phyloP scores from a whole-genome alignment of 176 grass and related monocot genomes.

The Cenchrus fungigraminus region DNA sequence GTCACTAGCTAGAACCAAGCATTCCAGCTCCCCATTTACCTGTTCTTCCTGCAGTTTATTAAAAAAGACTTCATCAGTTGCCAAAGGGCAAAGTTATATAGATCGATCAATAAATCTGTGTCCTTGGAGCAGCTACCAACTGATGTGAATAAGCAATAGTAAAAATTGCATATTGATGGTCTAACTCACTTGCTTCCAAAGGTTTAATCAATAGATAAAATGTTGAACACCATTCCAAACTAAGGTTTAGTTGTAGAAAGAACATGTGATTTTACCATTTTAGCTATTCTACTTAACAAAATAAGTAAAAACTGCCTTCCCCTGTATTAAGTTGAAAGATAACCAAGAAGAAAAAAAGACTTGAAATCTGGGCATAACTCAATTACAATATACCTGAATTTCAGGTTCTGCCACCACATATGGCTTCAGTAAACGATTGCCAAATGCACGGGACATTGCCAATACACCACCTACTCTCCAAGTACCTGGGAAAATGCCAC shows the following conservation, averaged over 20 bases:
- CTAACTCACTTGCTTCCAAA: background rate
- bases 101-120: background rate
- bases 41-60: slow-evolving; percentile 64
- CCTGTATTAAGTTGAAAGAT: background rate
- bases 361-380: slow-evolving; percentile 16
- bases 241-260: background rate
- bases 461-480: slow-evolving; percentile 90
- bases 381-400: slow-evolving; percentile 72
- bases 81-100: background rate
- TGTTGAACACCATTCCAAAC: slow-evolving; percentile 4
- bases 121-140: background rate
- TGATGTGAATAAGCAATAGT: background rate
- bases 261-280: background rate
- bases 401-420: slow-evolving; percentile 89
- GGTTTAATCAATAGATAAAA: background rate
- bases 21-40: slow-evolving; percentile 71
- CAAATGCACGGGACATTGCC: slow-evolving; percentile 98
- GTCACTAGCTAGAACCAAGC: slow-evolving; percentile 91
- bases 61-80: slow-evolving; percentile 29
- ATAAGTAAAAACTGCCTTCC: background rate
- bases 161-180: background rate
- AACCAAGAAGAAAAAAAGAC: background rate
- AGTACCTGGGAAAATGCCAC: slow-evolving; percentile 64
- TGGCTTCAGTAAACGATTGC: slow-evolving; percentile 82
- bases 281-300: background rate